A percentile compares a stretch with the other conserved stretches of the same genome.
These are phyloP conservation scores for Lunularia cruciata DNA, from an alignment of 225 moss, liverwort and hornwort species.

Conservation along the genomic window DNA sequence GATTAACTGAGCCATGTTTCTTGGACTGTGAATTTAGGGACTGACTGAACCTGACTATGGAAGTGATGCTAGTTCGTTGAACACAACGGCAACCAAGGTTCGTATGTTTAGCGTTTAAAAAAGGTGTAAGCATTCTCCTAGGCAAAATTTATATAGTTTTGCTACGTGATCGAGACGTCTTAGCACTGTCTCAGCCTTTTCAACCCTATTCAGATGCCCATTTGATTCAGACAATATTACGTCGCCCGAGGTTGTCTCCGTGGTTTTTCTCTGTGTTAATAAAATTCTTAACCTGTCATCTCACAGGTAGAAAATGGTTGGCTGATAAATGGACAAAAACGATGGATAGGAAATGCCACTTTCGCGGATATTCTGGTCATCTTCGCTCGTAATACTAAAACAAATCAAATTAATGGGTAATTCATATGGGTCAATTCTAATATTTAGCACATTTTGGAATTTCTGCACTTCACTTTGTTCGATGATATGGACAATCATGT, in stretches of 20 bases:
- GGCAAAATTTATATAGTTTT: neutral
- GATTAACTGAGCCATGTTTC: neutral
- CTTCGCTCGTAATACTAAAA: conserved; percentile 72
- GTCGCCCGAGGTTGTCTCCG: no score
- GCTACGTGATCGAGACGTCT: neutral
- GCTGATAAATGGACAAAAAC: conserved; percentile 84
- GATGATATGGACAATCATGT: no score
- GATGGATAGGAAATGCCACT: conserved; percentile 96
- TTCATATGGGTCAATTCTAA: no score
- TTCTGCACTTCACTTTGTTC: no score
- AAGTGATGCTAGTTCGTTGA: conserved; percentile 95
- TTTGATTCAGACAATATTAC: no score
- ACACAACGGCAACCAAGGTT: conserved; percentile 85
- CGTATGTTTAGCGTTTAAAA: neutral
- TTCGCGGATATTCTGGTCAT: conserved; percentile 87
- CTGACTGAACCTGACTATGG: conserved; percentile 94
- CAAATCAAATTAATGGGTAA: conserved; percentile 96
- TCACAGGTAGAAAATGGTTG: conserved; percentile 87
- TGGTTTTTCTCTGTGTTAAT: no score
- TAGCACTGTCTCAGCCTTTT: neutral
- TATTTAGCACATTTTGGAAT: no score
- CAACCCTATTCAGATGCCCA: neutral
- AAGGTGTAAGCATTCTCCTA: no score
- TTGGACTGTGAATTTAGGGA: conserved; percentile 44
- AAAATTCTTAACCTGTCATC: no score